phyloP scores from a whole-genome alignment of 169 alveolate species.

The Eimeria acervulina region DNA sequence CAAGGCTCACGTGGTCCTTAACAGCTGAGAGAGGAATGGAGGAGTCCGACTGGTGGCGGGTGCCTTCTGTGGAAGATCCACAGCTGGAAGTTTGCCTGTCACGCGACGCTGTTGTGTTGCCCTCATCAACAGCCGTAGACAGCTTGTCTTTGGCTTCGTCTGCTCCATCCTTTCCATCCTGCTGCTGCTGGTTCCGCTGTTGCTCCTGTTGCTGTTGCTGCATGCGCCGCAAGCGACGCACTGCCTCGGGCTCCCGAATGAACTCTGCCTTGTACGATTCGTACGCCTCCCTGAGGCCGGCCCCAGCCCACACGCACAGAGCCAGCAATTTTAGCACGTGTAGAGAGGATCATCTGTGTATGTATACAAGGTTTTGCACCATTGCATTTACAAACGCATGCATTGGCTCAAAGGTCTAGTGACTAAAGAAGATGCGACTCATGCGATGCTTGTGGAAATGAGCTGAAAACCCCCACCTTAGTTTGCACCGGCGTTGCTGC shows the following conservation, averaged over 20 bases:
- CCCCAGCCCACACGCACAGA: conserved; percentile 3
- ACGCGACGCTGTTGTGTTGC: background rate
- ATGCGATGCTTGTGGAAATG: too few species aligned
- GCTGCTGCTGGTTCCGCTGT: conserved; percentile 41
- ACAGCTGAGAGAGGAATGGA: conserved; percentile 32
- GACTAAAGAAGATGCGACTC: background rate
- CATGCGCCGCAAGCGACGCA: conserved; percentile 79
- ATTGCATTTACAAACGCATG: background rate
- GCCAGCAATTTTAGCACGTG: background rate
- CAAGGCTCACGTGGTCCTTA: conserved; percentile 7
- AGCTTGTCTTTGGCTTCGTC: background rate
- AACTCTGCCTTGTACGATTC: conserved; percentile 77
- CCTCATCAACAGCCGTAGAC: background rate
- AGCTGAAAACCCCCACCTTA: conserved; percentile 10
- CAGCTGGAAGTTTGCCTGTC: background rate
- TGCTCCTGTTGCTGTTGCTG: conserved; percentile 41
- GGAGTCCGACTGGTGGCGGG: conserved; percentile 73
- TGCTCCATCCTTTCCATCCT: conserved; percentile 39
- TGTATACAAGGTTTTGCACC: background rate
- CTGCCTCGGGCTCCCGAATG: conserved; percentile 81
- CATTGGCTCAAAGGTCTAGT: background rate
- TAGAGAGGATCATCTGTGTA: background rate
- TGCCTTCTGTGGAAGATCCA: conserved; percentile 56
- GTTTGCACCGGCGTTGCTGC: conserved; percentile 67
- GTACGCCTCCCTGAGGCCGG: conserved; percentile 71